phyloP scores from a whole-genome alignment of 345 rosid species.

The Clarkia xantiana region DNA sequence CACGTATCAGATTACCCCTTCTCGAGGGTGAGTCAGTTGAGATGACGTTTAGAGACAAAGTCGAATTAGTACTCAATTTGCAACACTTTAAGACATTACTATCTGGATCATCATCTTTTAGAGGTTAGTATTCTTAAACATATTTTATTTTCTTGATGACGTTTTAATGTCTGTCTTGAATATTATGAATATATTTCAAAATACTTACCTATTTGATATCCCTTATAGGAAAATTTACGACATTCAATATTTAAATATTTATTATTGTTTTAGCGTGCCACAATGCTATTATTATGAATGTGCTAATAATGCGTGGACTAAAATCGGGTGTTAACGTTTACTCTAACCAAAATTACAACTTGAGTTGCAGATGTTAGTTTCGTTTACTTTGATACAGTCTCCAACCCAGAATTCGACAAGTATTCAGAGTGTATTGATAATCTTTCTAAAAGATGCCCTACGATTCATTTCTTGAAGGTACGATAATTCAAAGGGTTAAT shows the following conservation, averaged over 20 bases:
- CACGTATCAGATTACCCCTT: slow-evolving; percentile 78
- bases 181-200: too few species aligned
- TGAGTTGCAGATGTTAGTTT: too few species aligned
- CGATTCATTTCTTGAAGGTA: slow-evolving; percentile 78
- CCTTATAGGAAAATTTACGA: too few species aligned
- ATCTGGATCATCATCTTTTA: too few species aligned
- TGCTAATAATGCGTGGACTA: too few species aligned
- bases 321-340: too few species aligned
- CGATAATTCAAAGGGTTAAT: neutral
- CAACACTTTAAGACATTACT: slow-evolving; percentile 73
- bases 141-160: slow-evolving; percentile 14
- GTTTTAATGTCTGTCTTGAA: too few species aligned
- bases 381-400: slow-evolving; percentile 51
- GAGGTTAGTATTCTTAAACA: slow-evolving; percentile 68
- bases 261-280: too few species aligned
- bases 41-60: slow-evolving; percentile 92
- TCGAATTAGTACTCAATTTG: slow-evolving; percentile 50
- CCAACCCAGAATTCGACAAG: slow-evolving; percentile 66
- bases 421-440: slow-evolving; percentile 59
- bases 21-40: slow-evolving; percentile 81
- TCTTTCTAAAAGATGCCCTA: slow-evolving; percentile 69
- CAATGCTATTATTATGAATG: too few species aligned
- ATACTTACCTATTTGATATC: too few species aligned
- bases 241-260: too few species aligned
- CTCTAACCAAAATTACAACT: too few species aligned